These are phyloP conservation scores for Periconia sp. DNA, from an alignment of 2,329 filamentous ascomycete genomes.

Conservation along the genomic window DNA sequence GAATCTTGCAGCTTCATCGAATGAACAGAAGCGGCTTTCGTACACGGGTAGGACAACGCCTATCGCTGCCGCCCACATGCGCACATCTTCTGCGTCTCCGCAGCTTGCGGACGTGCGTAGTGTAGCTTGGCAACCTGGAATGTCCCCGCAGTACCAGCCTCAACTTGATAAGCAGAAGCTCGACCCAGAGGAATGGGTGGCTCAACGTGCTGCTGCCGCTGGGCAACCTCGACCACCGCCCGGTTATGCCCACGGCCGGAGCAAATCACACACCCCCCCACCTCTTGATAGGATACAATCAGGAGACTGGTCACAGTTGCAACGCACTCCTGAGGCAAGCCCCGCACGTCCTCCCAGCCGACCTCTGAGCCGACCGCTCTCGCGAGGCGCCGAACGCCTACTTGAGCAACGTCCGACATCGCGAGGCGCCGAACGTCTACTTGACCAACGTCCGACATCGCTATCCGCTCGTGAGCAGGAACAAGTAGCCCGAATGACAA, in stretches of 20 bases:
- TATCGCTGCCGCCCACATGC: constrained; percentile 51
- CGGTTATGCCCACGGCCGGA: constrained; percentile 62
- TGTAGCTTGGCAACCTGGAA: constrained; percentile 80
- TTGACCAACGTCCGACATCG: constrained; percentile 63
- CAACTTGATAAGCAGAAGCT: constrained; percentile 61
- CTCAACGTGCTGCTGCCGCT: constrained; percentile 70
- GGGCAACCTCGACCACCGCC: constrained; percentile 52
- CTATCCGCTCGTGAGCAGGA: constrained; percentile 90
- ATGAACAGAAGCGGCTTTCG: constrained; percentile 36
- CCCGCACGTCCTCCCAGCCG: constrained; percentile 36
- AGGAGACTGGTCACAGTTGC: constrained; percentile 52
- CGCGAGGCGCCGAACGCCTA: constrained; percentile 62
- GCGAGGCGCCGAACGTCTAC: constrained; percentile 60
- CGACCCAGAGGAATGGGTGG: constrained; percentile 82
- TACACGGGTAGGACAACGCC: constrained; percentile 41
- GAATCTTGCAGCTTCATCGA: constrained; percentile 33
- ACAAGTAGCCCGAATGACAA: constrained; percentile 82
- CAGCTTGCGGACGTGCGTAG: constrained; percentile 62
- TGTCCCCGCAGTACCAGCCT: constrained; percentile 57
- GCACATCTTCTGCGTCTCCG: constrained; percentile 39
- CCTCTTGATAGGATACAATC: constrained; percentile 51
- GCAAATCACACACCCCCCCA: constrained; percentile 57
- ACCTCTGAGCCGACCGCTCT: constrained; percentile 55
- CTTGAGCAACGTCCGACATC: constrained; percentile 63
- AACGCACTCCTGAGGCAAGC: constrained; percentile 33